Evolutionary conservation across 768 basidiomycete species (phyloP).

Genomic region (Boletus sp.): DNA sequence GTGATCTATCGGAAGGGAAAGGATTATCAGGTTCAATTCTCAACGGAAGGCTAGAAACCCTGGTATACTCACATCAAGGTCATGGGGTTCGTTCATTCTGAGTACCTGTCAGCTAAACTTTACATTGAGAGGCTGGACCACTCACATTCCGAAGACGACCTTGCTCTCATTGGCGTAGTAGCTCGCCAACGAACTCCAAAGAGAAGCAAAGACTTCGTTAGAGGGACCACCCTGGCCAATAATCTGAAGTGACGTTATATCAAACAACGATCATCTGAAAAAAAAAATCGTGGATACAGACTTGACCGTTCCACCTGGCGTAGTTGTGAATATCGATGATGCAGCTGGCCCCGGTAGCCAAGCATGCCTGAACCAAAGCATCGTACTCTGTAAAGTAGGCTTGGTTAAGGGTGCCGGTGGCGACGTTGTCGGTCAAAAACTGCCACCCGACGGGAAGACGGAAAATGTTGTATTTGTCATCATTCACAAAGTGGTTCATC

Average conservation of each 20-base stretch:
- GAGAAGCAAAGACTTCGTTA: conserved; percentile 9
- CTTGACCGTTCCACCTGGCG: conserved; percentile 7
- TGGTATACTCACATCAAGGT: conserved; percentile 3
- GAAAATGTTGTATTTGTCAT: conserved; percentile 53
- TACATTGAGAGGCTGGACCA: neutral
- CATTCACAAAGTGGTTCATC: conserved; percentile 53
- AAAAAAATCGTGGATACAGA: neutral
- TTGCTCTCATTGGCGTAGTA: neutral
- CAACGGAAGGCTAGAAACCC: too few species aligned
- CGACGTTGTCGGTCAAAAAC: conserved; percentile 39
- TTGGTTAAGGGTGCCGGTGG: conserved; percentile 35
- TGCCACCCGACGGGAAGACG: conserved; percentile 61
- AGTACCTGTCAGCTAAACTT: neutral
- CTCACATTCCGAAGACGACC: conserved; percentile 12
- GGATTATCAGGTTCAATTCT: neutral
- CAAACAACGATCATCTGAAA: neutral
- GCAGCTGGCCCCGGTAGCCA: conserved; percentile 8
- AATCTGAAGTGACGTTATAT: neutral
- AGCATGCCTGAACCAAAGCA: conserved; percentile 8
- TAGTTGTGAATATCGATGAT: conserved; percentile 16
- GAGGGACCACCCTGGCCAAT: conserved; percentile 15
- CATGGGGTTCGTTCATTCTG: conserved; percentile 18
- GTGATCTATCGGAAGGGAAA: neutral
- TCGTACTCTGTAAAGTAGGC: conserved; percentile 7
- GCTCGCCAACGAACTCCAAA: conserved; percentile 8